These are phyloP conservation scores for Aspergillus ibericus DNA, from an alignment of 2,329 filamentous ascomycete species.

Conservation along the genomic window DNA sequence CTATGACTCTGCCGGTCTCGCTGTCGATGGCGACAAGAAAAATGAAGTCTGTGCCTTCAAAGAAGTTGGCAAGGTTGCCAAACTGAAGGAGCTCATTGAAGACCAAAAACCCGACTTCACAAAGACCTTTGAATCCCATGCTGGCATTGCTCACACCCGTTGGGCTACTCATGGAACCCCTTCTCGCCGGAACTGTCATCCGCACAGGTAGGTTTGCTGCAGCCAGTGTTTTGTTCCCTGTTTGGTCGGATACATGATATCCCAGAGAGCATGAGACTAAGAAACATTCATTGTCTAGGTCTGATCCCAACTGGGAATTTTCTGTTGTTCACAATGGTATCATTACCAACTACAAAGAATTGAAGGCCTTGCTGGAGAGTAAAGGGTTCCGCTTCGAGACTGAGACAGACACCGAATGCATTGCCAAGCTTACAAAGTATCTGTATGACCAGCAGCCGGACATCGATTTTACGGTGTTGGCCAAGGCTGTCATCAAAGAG, in stretches of 20 bases:
- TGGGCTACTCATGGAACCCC: conserved; percentile 98
- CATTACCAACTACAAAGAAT: conserved; percentile 99
- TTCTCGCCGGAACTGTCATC: conserved; percentile 94
- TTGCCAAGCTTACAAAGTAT: conserved; percentile 98
- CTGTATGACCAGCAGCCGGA: conserved; percentile 91
- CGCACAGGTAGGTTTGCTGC: conserved; percentile 72
- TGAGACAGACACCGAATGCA: conserved; percentile 98
- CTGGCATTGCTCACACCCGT: conserved; percentile 96
- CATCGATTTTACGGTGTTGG: conserved; percentile 93
- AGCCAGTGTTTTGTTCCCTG: not conserved
- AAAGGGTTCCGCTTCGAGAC: conserved; percentile 99
- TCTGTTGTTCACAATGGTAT: conserved; percentile 98
- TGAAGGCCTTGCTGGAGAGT: conserved; percentile 85
- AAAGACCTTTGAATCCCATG: conserved; percentile 97
- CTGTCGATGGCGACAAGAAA: conserved; percentile 97
- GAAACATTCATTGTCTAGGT: conserved; percentile 54
- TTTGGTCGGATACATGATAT: not conserved
- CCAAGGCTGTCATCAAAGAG: conserved; percentile 97
- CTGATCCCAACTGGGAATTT: conserved; percentile 94
- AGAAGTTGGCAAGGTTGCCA: conserved; percentile 98
- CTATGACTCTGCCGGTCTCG: conserved; percentile 96
- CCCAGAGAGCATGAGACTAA: not conserved
- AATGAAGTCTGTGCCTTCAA: conserved; percentile 97
- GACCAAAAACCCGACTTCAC: conserved; percentile 78
- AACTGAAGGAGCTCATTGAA: conserved; percentile 89